Conservation (phyloP, 805 yeast species). For the Myxozyma lipomycoides region DNA sequence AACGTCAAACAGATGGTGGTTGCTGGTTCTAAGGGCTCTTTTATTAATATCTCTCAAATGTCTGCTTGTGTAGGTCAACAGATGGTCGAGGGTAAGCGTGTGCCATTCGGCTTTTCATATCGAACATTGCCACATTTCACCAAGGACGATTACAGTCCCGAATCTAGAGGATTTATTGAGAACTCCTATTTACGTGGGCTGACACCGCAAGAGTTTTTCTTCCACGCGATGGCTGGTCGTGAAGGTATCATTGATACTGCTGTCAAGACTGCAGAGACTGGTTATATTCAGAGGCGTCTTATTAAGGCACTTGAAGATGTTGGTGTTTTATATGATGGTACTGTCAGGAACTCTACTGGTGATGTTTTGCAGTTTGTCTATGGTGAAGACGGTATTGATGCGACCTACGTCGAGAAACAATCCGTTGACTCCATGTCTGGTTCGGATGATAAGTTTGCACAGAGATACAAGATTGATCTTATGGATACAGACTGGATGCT, state of each 20-base stretch:
- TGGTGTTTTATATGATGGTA: constrained; percentile 97
- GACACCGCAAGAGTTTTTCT: constrained; percentile 97
- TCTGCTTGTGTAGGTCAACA: constrained; percentile 99
- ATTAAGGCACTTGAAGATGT: constrained; percentile 95
- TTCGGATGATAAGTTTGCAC: constrained; percentile 75
- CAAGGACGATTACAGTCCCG: constrained; percentile 97
- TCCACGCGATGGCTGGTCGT: constrained; percentile 99
- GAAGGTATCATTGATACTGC: constrained; percentile 99
- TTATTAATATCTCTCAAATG: constrained; percentile 98
- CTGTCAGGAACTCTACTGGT: constrained; percentile 96
- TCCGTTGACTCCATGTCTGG: constrained; percentile 94
- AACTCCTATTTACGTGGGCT: constrained; percentile 95
- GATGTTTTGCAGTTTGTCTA: constrained; percentile 92
- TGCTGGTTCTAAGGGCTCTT: constrained; percentile 98
- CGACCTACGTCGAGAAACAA: constrained; percentile 95
- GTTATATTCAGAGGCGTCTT: constrained; percentile 96
- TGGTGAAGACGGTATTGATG: constrained; percentile 99
- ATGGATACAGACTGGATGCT: constrained; percentile 61
- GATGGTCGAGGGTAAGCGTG: constrained; percentile 99
- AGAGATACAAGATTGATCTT: constrained; percentile 79
- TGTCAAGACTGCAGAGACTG: constrained; percentile 98
- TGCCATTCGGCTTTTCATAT: constrained; percentile 94
- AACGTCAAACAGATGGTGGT: constrained; percentile 99
- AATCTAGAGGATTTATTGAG: constrained; percentile 96
- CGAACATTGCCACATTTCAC: constrained; percentile 97